Conservation (phyloP, 805 yeast genomes). For the Starmerella apicola region DNA sequence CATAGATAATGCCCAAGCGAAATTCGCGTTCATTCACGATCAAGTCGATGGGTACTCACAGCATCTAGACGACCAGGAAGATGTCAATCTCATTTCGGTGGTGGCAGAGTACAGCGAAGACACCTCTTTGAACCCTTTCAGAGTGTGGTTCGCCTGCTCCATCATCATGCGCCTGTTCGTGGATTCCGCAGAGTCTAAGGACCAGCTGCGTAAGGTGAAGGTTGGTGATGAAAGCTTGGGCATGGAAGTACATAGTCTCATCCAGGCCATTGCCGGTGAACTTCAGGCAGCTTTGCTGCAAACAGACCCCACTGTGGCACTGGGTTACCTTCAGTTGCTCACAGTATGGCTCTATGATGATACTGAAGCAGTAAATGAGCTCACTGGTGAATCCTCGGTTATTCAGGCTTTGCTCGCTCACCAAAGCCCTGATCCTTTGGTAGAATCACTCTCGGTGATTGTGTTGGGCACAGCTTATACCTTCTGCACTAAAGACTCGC, state of each 20-base stretch:
- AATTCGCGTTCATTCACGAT: slow-evolving; percentile 47
- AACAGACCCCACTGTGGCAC: slow-evolving; percentile 58
- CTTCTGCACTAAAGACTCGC: slow-evolving; percentile 49
- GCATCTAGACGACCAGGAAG: background rate
- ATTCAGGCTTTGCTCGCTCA: slow-evolving; percentile 57
- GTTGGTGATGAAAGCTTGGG: slow-evolving; percentile 40
- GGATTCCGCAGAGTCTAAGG: slow-evolving; percentile 21
- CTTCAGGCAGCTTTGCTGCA: slow-evolving; percentile 45
- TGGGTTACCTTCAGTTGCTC: slow-evolving; percentile 66
- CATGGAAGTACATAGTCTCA: slow-evolving; percentile 58
- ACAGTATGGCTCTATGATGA: slow-evolving; percentile 71
- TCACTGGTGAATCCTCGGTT: slow-evolving; percentile 55
- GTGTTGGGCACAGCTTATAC: slow-evolving; percentile 72
- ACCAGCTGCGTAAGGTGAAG: slow-evolving; percentile 31
- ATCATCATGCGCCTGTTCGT: slow-evolving; percentile 51
- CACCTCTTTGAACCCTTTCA: slow-evolving; percentile 68
- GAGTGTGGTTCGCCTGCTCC: slow-evolving; percentile 69
- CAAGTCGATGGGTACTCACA: slow-evolving; percentile 41
- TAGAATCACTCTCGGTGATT: slow-evolving; percentile 61
- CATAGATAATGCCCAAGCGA: slow-evolving; percentile 48
- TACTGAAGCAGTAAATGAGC: slow-evolving; percentile 57
- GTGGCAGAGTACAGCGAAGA: slow-evolving; percentile 68
- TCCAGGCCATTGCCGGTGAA: slow-evolving; percentile 69
- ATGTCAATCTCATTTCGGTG: slow-evolving; percentile 54
- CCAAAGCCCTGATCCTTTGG: slow-evolving; percentile 42